Conservation (phyloP, 1,284 basidiomycete species). For the Irpex sp. region DNA sequence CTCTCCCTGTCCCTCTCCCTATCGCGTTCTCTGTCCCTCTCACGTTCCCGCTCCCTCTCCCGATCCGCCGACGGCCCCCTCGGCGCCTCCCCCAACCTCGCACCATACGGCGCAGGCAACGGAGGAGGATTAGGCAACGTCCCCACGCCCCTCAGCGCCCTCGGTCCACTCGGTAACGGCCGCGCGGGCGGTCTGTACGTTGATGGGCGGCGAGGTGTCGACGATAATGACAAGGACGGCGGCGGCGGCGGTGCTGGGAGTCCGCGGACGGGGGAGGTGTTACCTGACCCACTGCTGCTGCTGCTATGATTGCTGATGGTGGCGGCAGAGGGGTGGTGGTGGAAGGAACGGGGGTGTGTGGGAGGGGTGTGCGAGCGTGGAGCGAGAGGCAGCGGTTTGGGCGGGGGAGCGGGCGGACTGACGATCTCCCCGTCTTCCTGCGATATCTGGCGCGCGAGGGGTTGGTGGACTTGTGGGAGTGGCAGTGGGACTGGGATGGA, state of each 20-base stretch:
- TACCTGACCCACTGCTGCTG: conserved; percentile 9
- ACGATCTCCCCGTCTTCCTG: conserved; percentile 58
- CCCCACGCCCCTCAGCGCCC: conserved; percentile 44
- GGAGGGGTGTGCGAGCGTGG: conserved; percentile 39
- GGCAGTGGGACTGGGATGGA: no score
- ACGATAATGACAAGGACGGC: conserved; percentile 5
- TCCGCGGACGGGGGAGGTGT: conserved; percentile 23
- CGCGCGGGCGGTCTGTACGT: conserved; percentile 26
- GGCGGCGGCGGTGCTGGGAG: conserved; percentile 20
- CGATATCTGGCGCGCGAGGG: conserved; percentile 25
- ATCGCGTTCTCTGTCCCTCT: no score
- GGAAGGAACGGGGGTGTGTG: conserved; percentile 44
- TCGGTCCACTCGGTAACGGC: conserved; percentile 48
- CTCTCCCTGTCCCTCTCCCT: no score
- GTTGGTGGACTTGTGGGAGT: not conserved
- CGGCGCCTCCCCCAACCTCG: conserved; percentile 16
- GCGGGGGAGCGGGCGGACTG: conserved; percentile 25
- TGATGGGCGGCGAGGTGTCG: conserved; percentile 23
- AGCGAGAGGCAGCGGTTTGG: conserved; percentile 28
- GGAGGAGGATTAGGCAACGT: conserved; percentile 20
- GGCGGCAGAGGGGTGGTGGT: conserved; percentile 7
- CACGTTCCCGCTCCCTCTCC: conserved; percentile 22
- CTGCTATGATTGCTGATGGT: no score
- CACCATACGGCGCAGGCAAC: conserved; percentile 19
- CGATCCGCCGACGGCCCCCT: conserved; percentile 45